phyloP scores from a whole-genome alignment of 352 stramenopile species.

The Phytophthora kernoviae region DNA sequence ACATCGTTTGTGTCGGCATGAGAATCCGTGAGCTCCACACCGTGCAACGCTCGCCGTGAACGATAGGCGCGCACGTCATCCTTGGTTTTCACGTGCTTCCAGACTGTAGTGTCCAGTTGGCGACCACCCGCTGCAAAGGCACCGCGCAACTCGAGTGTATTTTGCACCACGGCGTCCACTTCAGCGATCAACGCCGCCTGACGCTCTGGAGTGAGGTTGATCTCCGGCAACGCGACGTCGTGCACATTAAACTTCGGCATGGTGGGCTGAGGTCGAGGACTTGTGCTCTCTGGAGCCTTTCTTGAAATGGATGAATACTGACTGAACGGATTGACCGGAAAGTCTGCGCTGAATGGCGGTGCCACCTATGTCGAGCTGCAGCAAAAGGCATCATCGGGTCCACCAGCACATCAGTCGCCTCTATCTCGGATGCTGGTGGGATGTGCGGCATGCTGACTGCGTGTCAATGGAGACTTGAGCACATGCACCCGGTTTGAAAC shows the following conservation, averaged over 20 bases:
- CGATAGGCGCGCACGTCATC: conserved; percentile 43
- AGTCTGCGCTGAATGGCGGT: conserved; percentile 6
- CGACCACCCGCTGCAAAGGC: conserved; percentile 34
- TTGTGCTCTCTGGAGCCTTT: conserved; percentile 17
- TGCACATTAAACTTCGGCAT: conserved; percentile 47
- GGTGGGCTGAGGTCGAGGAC: not conserved
- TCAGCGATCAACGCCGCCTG: conserved; percentile 23
- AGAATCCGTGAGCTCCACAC: conserved; percentile 26
- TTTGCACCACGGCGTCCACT: conserved; percentile 35
- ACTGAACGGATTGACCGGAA: not conserved
- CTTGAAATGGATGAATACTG: conserved; percentile 16
- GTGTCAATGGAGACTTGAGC: conserved; percentile 9
- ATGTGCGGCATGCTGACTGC: conserved; percentile 16
- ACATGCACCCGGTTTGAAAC: conserved; percentile 9
- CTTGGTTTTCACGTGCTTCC: conserved; percentile 49
- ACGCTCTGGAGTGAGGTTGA: conserved; percentile 29
- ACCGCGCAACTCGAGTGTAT: conserved; percentile 39
- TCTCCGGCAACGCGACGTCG: conserved; percentile 29
- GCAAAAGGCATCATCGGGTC: conserved; percentile 12
- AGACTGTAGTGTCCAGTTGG: conserved; percentile 36
- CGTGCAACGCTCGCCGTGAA: conserved; percentile 32
- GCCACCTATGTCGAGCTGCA: conserved; percentile 7
- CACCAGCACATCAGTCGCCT: conserved; percentile 25
- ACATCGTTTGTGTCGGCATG: conserved; percentile 23
- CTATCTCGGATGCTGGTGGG: conserved; percentile 19